Conservation (phyloP, 2,329 filamentous ascomycete species). For the Cladosporium sp. region DNA sequence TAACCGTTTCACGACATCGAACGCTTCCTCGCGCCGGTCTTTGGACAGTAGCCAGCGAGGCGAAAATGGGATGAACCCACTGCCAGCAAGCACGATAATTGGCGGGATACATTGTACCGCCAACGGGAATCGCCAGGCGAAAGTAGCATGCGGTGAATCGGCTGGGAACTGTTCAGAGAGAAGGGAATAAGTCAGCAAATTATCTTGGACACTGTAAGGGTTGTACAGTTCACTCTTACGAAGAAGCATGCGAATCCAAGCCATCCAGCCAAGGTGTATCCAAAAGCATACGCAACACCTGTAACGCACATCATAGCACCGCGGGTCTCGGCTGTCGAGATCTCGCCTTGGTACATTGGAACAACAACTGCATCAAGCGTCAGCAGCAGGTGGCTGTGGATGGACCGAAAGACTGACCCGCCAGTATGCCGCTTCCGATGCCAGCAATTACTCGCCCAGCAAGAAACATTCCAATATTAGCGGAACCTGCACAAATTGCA, state of each 20-base stretch:
- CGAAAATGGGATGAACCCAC: slow-evolving; percentile 38
- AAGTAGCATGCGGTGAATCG: slow-evolving; percentile 29
- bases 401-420: slow-evolving; percentile 13
- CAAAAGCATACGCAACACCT: slow-evolving; percentile 40
- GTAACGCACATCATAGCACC: slow-evolving; percentile 40
- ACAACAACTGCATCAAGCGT: slow-evolving; percentile 15
- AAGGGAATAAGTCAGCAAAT: too few species aligned
- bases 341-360: slow-evolving; percentile 39
- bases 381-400: not conserved
- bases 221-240: not conserved
- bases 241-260: slow-evolving; percentile 40
- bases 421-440: slow-evolving; percentile 35
- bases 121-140: slow-evolving; percentile 45
- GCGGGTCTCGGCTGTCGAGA: slow-evolving; percentile 36
- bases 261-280: slow-evolving; percentile 39
- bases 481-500: slow-evolving; percentile 36
- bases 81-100: slow-evolving; percentile 37
- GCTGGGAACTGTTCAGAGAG: slow-evolving; percentile 20
- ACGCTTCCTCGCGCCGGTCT: slow-evolving; percentile 38
- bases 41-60: slow-evolving; percentile 44
- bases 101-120: slow-evolving; percentile 41
- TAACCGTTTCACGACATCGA: slow-evolving; percentile 39
- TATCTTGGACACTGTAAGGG: too few species aligned
- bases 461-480: slow-evolving; percentile 39
- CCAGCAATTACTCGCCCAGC: slow-evolving; percentile 37